These are phyloP conservation scores for Marchantia polymorpha DNA, from an alignment of 225 moss, liverwort and hornwort species.

Conservation along the genomic window DNA sequence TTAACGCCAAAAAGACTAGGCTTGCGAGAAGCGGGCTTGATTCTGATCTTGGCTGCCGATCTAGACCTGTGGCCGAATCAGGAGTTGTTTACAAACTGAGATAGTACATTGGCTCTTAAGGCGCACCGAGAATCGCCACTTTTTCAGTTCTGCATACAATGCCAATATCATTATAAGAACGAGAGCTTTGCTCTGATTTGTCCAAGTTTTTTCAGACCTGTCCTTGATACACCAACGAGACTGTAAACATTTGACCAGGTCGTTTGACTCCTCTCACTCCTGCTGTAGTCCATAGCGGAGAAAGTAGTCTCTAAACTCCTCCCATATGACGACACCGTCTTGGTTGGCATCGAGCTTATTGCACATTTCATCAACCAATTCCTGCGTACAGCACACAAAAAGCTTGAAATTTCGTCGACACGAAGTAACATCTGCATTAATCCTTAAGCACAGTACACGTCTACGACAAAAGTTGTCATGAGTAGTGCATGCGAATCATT, in stretches of 20 bases:
- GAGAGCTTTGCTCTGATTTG: background rate
- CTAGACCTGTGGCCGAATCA: background rate
- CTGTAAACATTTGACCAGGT: background rate
- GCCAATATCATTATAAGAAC: background rate
- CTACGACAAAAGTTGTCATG: background rate
- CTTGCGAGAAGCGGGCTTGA: background rate
- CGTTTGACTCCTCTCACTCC: conserved; percentile 2
- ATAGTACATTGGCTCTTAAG: background rate
- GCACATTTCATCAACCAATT: conserved; percentile 71
- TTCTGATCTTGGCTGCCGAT: background rate
- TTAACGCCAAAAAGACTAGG: background rate
- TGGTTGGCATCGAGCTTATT: conserved; percentile 67
- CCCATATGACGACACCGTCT: conserved; percentile 72
- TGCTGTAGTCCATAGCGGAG: conserved; percentile 58
- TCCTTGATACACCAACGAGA: background rate
- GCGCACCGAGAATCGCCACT: background rate
- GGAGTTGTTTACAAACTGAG: background rate
- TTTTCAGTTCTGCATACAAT: background rate
- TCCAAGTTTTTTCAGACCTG: background rate
- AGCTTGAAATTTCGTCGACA: background rate
- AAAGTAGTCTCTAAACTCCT: conserved; percentile 67
- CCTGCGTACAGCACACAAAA: conserved; percentile 34
- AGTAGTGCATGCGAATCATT: too few relatives aligned
- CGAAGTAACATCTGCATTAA: background rate
- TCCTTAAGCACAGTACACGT: background rate